Evolutionary conservation across 2,329 filamentous ascomycete genomes (phyloP).

Genomic region (Scytalidium sp.): DNA sequence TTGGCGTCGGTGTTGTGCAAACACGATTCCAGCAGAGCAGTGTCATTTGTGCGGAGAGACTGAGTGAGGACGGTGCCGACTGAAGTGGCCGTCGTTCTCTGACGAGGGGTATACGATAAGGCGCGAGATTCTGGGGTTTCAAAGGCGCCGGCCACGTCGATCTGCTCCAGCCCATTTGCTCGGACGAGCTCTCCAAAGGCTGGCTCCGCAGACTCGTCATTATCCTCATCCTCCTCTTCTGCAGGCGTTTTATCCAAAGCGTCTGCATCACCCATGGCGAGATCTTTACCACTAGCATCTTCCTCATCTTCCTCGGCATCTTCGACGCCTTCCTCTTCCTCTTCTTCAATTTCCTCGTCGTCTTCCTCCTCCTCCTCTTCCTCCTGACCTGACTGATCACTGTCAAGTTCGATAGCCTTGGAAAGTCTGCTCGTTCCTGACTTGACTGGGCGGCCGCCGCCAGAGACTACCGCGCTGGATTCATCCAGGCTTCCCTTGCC

Average conservation of each 20-base stretch:
- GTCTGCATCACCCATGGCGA: slow-evolving; percentile 37
- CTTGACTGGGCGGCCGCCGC: slow-evolving; percentile 20
- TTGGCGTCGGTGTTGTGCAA: slow-evolving; percentile 74
- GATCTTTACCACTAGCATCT: slow-evolving; percentile 25
- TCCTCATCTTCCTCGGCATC: slow-evolving; percentile 34
- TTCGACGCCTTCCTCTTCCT: slow-evolving; percentile 43
- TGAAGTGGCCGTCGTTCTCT: slow-evolving; percentile 61
- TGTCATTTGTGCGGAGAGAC: slow-evolving; percentile 88
- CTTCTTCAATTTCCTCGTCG: slow-evolving; percentile 43
- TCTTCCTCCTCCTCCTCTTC: slow-evolving; percentile 38
- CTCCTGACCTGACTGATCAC: slow-evolving; percentile 49
- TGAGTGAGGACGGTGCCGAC: slow-evolving; percentile 91
- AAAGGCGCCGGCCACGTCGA: slow-evolving; percentile 70
- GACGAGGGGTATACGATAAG: slow-evolving; percentile 16
- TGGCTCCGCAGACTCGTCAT: slow-evolving; percentile 41
- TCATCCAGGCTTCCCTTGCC: slow-evolving; percentile 55
- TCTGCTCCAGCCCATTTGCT: slow-evolving; percentile 63
- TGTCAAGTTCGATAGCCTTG: slow-evolving; percentile 53
- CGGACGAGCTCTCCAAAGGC: slow-evolving; percentile 87
- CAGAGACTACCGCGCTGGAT: slow-evolving; percentile 51
- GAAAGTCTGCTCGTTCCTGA: slow-evolving; percentile 5
- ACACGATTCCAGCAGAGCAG: slow-evolving; percentile 85
- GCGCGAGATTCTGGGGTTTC: slow-evolving; percentile 28
- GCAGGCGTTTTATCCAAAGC: slow-evolving; percentile 32
- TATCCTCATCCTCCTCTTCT: slow-evolving; percentile 36